phyloP scores from a whole-genome alignment of 768 basidiomycete species.

The Phlebiopsis gigantea region DNA sequence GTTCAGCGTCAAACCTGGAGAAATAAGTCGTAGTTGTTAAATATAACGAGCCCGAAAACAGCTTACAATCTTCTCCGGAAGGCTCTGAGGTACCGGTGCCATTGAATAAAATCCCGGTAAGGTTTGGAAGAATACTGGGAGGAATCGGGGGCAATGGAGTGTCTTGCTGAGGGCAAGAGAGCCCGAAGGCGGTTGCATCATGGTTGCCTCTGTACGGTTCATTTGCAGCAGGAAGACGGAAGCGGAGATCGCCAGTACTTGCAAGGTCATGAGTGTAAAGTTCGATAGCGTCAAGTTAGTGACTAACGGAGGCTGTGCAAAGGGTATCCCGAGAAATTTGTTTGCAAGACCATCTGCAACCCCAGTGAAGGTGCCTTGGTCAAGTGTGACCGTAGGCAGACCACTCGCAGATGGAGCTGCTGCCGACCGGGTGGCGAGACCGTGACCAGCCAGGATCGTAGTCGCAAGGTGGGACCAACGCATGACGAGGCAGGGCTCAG shows the following conservation, averaged over 20 bases:
- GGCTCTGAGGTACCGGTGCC: slow-evolving; percentile 15
- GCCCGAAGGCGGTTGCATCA: slow-evolving; percentile 32
- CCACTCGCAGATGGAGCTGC: background rate
- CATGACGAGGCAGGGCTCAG: background rate
- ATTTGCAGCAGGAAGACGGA: slow-evolving; percentile 20
- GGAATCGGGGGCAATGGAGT: background rate
- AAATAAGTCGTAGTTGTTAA: background rate
- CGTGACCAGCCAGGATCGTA: background rate
- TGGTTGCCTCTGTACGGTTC: slow-evolving; percentile 27
- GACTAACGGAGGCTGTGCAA: slow-evolving; percentile 49
- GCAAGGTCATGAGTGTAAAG: background rate
- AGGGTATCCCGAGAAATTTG: slow-evolving; percentile 50
- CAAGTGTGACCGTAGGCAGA: slow-evolving; percentile 34
- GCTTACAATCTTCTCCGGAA: slow-evolving; percentile 44
- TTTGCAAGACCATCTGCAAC: slow-evolving; percentile 25
- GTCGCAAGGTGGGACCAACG: background rate
- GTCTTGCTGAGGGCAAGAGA: slow-evolving; percentile 37
- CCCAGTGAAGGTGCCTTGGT: slow-evolving; percentile 42
- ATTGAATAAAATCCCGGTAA: background rate
- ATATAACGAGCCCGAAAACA: background rate
- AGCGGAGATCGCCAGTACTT: slow-evolving; percentile 20
- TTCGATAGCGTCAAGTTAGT: background rate
- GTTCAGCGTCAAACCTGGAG: slow-evolving; percentile 46
- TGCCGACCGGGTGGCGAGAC: background rate
- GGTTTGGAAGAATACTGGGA: background rate